phyloP scores from a whole-genome alignment of 306 rosid species.

The Begonia peltatifolia region DNA sequence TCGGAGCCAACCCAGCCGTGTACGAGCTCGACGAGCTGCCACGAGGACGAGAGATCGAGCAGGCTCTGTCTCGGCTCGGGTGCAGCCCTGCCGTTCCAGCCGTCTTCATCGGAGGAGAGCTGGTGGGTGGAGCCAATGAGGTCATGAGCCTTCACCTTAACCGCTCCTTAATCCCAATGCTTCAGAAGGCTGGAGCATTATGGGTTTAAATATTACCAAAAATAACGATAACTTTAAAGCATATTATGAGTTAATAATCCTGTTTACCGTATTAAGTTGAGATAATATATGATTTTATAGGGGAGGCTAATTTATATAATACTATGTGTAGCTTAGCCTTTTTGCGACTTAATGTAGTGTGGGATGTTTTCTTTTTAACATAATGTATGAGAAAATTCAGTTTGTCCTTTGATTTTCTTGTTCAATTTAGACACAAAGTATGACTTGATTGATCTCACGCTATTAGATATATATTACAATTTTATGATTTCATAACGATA shows the following conservation, averaged over 20 bases:
- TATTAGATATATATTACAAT: too few species aligned
- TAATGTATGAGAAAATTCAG: too few species aligned
- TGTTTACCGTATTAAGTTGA: too few species aligned
- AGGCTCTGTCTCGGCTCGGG: slow-evolving; percentile 57
- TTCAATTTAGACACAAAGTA: too few species aligned
- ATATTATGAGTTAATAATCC: not conserved
- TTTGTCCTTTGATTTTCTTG: too few species aligned
- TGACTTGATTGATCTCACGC: too few species aligned
- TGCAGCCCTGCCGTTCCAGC: slow-evolving; percentile 70
- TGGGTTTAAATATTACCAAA: slow-evolving; percentile 44
- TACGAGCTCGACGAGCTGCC: slow-evolving; percentile 81
- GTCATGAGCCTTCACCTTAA: slow-evolving; percentile 88
- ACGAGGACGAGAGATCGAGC: slow-evolving; percentile 82
- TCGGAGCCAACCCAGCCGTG: slow-evolving; percentile 82
- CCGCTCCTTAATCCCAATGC: slow-evolving; percentile 83
- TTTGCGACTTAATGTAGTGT: not conserved
- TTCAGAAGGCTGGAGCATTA: slow-evolving; percentile 64
- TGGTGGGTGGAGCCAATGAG: slow-evolving; percentile 82
- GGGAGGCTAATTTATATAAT: too few species aligned
- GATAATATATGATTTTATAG: too few species aligned
- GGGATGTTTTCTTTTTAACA: too few species aligned
- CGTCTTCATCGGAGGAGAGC: slow-evolving; percentile 69
- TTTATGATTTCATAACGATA: too few species aligned
- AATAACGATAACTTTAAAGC: not conserved
- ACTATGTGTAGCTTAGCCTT: not conserved